Evolutionary conservation across 495 filamentous ascomycete genomes (phyloP), one percentile per base, ranked within the genome.

Genomic region (Friedmanniomyces simplex): DNA sequence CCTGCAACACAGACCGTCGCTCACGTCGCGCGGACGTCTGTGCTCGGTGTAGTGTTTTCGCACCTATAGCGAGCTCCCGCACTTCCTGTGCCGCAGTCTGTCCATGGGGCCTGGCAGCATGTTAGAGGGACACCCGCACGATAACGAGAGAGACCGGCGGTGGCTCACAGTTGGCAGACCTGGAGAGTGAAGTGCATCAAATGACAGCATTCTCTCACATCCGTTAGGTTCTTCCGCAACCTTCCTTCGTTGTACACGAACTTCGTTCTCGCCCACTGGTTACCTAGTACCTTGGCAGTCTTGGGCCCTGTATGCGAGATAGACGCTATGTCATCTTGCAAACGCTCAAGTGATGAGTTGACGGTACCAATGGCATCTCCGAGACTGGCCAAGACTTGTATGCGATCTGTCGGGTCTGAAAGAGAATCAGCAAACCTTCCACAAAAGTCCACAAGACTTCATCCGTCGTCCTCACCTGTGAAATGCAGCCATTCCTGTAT

Each of bases 401-500:
- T 22, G 22, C 32, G 16, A 30, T 18, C 28, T 11, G 47, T 22
- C 10, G 56, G 47, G 21, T 58, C 56, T 14, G 39, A n/a, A 6
- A n/a, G 39, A 43, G 28, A 10, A 4, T 32, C 28, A 32, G 28
- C 28, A 10, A 32, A 10, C 4, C 4, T 32, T 10, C n/a, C n/a
- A n/a, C 10, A 32, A 32, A 32, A 4, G 28, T 32, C 28, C 28
- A 32, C 28, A 3, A 32, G 3, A 32, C 3, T 32, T 32, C 28
- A 3, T 10, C 28, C 10, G 3, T 10, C 4, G 10, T 3, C 28
- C 28, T 12, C 10, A 32, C 28, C 28, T 10, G 55, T 57, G 30
- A 21, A 57, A 41, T 53, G 49, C 13, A 58, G 56, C 56, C 56
- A 58, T 58, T 58, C 56, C 39, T 58, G 56, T 13, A 58, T 58